Percentiles rank a stretch among this genome's conserved stretches.
Evolutionary conservation across 176 grass and related monocot species (phyloP).

Genomic region (Cenchrus americanus): DNA sequence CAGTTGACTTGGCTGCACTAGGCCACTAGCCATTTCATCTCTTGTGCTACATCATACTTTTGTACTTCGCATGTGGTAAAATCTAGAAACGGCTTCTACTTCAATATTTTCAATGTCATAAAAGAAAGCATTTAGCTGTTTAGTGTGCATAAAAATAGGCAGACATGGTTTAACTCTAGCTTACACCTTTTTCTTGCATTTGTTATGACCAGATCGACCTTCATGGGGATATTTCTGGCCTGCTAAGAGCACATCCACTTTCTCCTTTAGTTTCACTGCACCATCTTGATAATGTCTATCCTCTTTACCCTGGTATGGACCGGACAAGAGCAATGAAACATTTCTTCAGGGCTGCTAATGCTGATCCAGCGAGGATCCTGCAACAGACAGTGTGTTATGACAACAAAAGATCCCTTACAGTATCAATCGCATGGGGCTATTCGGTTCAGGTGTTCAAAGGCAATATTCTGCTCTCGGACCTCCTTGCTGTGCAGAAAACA

Average conservation of each 20-base stretch:
- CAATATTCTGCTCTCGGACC: slow-evolving; percentile 66
- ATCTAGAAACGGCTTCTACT: slow-evolving; percentile 12
- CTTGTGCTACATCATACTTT: slow-evolving; percentile 2
- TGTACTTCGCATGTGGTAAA: neutral
- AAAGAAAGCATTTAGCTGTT: neutral
- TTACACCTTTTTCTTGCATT: slow-evolving; percentile 20
- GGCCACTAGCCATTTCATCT: neutral
- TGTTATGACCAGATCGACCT: slow-evolving; percentile 72
- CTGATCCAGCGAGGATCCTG: slow-evolving; percentile 77
- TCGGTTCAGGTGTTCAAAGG: slow-evolving; percentile 74
- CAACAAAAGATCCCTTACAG: slow-evolving; percentile 44
- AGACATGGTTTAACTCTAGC: neutral
- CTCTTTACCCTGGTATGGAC: slow-evolving; percentile 82
- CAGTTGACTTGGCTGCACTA: neutral
- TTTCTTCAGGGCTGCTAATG: slow-evolving; percentile 60
- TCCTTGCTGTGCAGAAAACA: slow-evolving; percentile 77
- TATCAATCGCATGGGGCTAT: slow-evolving; percentile 90
- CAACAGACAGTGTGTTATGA: slow-evolving; percentile 96
- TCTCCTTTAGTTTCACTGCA: slow-evolving; percentile 81
- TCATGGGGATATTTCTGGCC: slow-evolving; percentile 84
- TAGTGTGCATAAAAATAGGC: neutral
- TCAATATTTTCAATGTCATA: neutral
- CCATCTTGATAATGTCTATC: slow-evolving; percentile 76
- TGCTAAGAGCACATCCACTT: slow-evolving; percentile 80
- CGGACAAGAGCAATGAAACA: slow-evolving; percentile 50